Conservation (phyloP, 257 asterid species). For the Phtheirospermum japonicum region DNA sequence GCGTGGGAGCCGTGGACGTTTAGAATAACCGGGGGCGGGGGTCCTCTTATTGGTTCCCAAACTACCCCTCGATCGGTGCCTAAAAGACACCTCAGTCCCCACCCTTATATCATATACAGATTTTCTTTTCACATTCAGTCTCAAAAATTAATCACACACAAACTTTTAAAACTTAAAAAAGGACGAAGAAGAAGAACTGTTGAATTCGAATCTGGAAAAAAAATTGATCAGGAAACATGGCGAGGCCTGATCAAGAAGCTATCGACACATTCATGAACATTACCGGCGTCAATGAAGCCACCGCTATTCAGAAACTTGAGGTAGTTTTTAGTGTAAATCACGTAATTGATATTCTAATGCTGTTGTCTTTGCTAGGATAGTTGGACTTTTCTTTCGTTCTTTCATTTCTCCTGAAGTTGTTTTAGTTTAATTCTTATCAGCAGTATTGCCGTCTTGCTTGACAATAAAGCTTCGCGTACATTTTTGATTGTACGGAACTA, state of each 20-base stretch:
- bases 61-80: conserved; percentile 17
- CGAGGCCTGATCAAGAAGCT: conserved; percentile 38
- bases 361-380: neutral
- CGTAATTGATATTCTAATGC: neutral
- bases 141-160: neutral
- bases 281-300: conserved; percentile 44
- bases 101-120: too few species aligned
- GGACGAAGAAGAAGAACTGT: neutral
- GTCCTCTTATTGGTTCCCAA: conserved; percentile 11
- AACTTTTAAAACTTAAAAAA: neutral
- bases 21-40: too few species aligned
- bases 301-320: conserved; percentile 40
- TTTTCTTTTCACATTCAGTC: too few species aligned
- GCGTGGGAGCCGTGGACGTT: too few species aligned
- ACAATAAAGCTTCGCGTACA: neutral
- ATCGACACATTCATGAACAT: conserved; percentile 46
- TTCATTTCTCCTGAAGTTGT: neutral
- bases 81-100: conserved; percentile 6
- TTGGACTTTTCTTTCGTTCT: neutral
- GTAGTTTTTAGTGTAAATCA: conserved; percentile 17
- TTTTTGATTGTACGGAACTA: conserved; percentile 4
- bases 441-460: conserved; percentile 21
- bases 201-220: neutral
- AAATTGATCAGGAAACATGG: conserved; percentile 27
- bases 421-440: conserved; percentile 17